phyloP scores from a whole-genome alignment of 2,329 filamentous ascomycete species.

The Trichothecium roseum region DNA sequence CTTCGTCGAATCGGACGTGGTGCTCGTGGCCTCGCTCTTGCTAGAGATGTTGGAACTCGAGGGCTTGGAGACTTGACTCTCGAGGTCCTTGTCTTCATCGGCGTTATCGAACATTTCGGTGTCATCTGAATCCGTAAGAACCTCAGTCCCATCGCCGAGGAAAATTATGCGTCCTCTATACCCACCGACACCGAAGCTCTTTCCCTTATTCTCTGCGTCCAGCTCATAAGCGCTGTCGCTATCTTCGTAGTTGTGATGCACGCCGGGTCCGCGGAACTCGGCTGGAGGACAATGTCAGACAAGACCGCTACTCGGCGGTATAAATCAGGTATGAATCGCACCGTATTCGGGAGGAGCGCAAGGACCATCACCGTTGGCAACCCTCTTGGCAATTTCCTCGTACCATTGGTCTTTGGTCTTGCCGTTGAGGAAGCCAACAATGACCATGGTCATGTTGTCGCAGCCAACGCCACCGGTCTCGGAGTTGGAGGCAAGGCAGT shows the following conservation, averaged over 20 bases:
- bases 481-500: conserved; percentile 94
- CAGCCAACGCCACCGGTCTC: conserved; percentile 96
- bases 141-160: conserved; percentile 88
- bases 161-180: conserved; percentile 84
- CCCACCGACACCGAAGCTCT: conserved; percentile 55
- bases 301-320: conserved; percentile 1
- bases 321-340: conserved; percentile 51
- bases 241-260: conserved; percentile 75
- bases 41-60: conserved; percentile 11
- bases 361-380: conserved; percentile 92
- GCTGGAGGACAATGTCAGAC: conserved; percentile 36
- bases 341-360: conserved; percentile 99
- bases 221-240: conserved; percentile 69
- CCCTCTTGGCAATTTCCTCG: conserved; percentile 84
- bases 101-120: conserved; percentile 85
- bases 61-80: conserved; percentile 67
- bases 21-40: conserved; percentile 9
- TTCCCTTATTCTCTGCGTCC: conserved; percentile 55
- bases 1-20: conserved; percentile 12
- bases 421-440: conserved; percentile 81
- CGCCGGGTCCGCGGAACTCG: conserved; percentile 74
- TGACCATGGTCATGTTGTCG: conserved; percentile 98
- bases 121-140: conserved; percentile 80
- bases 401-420: conserved; percentile 98
- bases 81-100: conserved; percentile 78